Percentiles rank a stretch among this genome's conserved stretches.
These are phyloP conservation scores for Rhodofomes roseus DNA, from an alignment of 1,284 basidiomycete genomes.

Conservation along the genomic window DNA sequence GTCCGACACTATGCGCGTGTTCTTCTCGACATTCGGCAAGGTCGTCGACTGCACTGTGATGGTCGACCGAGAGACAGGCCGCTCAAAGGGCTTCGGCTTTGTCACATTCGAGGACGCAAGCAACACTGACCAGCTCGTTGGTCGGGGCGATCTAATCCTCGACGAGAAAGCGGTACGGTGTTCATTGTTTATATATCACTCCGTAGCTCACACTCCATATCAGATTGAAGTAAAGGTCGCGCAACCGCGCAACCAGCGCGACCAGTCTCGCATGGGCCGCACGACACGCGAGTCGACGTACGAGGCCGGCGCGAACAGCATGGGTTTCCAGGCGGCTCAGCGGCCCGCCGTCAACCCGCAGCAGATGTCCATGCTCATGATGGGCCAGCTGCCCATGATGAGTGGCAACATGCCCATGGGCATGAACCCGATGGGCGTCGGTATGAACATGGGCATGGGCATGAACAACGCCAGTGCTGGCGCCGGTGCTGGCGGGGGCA, in stretches of 20 bases:
- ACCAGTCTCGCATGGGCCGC: conserved; percentile 38
- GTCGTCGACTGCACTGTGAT: conserved; percentile 92
- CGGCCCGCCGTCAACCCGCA: conserved; percentile 36
- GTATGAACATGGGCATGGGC: conserved; percentile 25
- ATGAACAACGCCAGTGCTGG: conserved; percentile 20
- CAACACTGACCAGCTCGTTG: conserved; percentile 70
- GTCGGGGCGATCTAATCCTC: conserved; percentile 63
- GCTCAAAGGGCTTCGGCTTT: conserved; percentile 94
- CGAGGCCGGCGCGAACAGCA: conserved; percentile 12
- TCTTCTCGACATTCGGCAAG: conserved; percentile 75
- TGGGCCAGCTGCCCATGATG: conserved; percentile 43
- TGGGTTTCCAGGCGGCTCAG: conserved; percentile 22
- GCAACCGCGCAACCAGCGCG: conserved; percentile 71
- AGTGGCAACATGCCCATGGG: conserved; percentile 24
- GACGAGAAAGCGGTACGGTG: conserved; percentile 71
- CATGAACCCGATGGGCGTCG: conserved; percentile 23
- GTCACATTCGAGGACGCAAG: conserved; percentile 84
- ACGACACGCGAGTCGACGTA: conserved; percentile 17
- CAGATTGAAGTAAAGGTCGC: conserved; percentile 88
- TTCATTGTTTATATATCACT: no score
- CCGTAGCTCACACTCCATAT: neutral
- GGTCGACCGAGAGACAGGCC: conserved; percentile 86
- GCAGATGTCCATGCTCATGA: conserved; percentile 51
- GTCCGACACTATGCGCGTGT: conserved; percentile 76
- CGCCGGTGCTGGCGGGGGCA: conserved; percentile 19